A percentile compares a stretch with the other conserved stretches of the same genome.
phyloP scores from a whole-genome alignment of 805 yeast genomes.

The Saccharomycopsis selenospora region DNA sequence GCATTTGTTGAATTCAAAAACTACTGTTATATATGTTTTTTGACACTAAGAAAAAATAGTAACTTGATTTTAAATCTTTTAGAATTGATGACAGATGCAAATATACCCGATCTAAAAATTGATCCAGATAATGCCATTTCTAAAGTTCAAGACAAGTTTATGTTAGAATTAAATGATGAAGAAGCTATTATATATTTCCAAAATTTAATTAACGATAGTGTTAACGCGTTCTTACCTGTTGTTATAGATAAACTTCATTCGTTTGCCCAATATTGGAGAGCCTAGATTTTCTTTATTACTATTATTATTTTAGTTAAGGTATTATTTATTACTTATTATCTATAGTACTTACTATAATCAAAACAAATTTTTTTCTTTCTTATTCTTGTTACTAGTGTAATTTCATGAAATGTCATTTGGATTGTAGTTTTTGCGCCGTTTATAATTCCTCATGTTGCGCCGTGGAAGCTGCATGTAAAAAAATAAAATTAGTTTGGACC shows the following conservation, averaged over 20 bases:
- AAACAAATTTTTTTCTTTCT: too few species aligned
- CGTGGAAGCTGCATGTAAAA: too few species aligned
- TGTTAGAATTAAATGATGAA: conserved; percentile 88
- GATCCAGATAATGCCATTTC: conserved; percentile 84
- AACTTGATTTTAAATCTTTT: conserved; percentile 84
- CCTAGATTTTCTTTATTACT: conserved; percentile 38
- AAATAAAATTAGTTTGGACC: too few species aligned
- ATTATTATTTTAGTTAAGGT: too few species aligned
- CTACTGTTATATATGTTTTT: conserved; percentile 91
- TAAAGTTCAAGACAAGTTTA: conserved; percentile 90
- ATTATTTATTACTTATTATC: too few species aligned
- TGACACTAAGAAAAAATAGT: conserved; percentile 82
- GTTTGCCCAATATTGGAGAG: conserved; percentile 96
- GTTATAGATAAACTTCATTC: conserved; percentile 93
- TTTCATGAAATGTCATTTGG: too few species aligned
- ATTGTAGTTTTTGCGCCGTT: too few species aligned
- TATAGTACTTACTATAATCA: too few species aligned
- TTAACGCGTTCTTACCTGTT: conserved; percentile 86
- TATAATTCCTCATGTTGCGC: too few species aligned
- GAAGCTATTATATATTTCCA: conserved; percentile 95
- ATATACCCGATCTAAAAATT: conserved; percentile 78
- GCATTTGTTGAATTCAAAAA: conserved; percentile 83
- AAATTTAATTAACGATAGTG: conserved; percentile 87
- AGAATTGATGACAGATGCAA: conserved; percentile 89
- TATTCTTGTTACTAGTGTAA: too few species aligned